phyloP scores from a whole-genome alignment of 2,329 filamentous ascomycete species.

The Ophiostoma triangulosporum region DNA sequence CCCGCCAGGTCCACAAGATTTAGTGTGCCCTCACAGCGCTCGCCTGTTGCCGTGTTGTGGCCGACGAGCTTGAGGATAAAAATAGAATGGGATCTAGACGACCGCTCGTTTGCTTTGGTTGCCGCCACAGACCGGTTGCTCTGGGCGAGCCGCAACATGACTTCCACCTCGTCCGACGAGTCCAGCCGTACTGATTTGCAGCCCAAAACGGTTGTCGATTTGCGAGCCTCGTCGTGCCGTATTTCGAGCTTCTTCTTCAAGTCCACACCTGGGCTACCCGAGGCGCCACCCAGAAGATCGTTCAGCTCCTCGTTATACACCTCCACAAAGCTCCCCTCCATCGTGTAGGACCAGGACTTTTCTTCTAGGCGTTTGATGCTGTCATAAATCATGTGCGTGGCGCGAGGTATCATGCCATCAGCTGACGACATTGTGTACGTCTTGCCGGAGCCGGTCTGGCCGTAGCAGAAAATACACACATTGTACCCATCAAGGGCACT shows the following conservation, averaged over 20 bases:
- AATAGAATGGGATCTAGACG: constrained; percentile 86
- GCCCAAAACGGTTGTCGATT: constrained; percentile 71
- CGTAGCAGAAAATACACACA: constrained; percentile 97
- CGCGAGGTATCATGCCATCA: constrained; percentile 90
- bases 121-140: constrained; percentile 85
- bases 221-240: constrained; percentile 67
- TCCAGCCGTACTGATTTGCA: constrained; percentile 65
- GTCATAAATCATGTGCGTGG: constrained; percentile 86
- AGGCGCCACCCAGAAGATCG: constrained; percentile 53
- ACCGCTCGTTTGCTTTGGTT: constrained; percentile 94
- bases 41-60: constrained; percentile 61
- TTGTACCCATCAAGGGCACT: constrained; percentile 96
- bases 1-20: constrained; percentile 94
- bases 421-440: constrained; percentile 87
- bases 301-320: constrained; percentile 98
- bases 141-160: constrained; percentile 66
- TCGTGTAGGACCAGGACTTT: constrained; percentile 87
- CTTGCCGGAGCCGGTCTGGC: constrained; percentile 93
- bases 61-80: constrained; percentile 75
- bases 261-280: constrained; percentile 20
- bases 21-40: constrained; percentile 81
- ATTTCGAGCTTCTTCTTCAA: constrained; percentile 81
- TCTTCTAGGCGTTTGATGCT: constrained; percentile 72
- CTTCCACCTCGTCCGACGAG: constrained; percentile 65
- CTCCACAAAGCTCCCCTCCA: constrained; percentile 92